Evolutionary conservation across 306 rosid species (phyloP).

Genomic region (Phaseolus lunatus): DNA sequence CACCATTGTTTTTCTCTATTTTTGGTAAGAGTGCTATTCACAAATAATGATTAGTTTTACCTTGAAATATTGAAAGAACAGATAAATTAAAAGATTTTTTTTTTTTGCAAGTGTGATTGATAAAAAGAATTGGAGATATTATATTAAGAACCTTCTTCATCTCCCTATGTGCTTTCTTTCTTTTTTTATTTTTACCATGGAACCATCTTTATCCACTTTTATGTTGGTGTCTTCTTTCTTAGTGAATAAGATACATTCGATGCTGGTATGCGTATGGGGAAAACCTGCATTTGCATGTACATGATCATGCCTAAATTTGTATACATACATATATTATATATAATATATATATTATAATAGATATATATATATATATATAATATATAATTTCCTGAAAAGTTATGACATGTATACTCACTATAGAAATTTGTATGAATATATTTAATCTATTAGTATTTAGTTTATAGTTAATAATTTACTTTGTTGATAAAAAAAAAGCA

Average conservation of each 20-base stretch:
- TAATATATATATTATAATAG: no score
- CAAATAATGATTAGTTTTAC: background rate
- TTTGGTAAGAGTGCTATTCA: background rate
- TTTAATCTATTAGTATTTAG: background rate
- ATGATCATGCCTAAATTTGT: conserved; percentile 13
- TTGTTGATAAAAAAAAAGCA: background rate
- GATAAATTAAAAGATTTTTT: background rate
- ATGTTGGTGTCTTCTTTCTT: conserved; percentile 31
- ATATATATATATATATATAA: no score
- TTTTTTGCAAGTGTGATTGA: background rate
- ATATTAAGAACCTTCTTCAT: conserved; percentile 29
- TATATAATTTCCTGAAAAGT: background rate
- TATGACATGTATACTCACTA: background rate
- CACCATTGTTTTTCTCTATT: background rate
- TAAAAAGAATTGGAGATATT: background rate
- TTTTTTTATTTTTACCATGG: conserved; percentile 9
- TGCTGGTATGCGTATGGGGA: conserved; percentile 16
- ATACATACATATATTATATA: no score
- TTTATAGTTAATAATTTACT: background rate
- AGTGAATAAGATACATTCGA: conserved; percentile 11
- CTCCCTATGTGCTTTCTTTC: background rate
- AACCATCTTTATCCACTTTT: conserved; percentile 14
- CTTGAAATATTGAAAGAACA: background rate
- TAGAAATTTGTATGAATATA: background rate
- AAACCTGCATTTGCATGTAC: conserved; percentile 29